phyloP scores from a whole-genome alignment of 2,329 filamentous ascomycete genomes.

The Venturia aucupariae region DNA sequence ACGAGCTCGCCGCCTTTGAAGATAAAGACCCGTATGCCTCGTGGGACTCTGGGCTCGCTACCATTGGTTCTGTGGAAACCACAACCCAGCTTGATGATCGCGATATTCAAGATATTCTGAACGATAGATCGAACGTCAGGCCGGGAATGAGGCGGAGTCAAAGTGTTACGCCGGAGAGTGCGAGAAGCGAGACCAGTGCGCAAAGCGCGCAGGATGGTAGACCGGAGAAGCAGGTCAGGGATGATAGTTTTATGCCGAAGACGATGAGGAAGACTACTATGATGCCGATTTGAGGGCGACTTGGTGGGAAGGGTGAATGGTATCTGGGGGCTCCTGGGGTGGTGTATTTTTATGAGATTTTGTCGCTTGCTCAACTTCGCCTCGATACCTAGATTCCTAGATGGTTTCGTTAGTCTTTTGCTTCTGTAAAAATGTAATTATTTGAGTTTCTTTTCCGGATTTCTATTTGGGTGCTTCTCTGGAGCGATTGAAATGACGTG shows the following conservation, averaged over 20 bases:
- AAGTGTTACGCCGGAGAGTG: background rate
- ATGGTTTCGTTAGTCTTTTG: background rate
- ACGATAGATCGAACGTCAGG: background rate
- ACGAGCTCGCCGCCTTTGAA: background rate
- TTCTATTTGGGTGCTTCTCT: background rate
- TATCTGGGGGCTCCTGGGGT: background rate
- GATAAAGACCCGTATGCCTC: background rate
- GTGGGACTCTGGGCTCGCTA: conserved; percentile 1
- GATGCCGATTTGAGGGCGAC: background rate
- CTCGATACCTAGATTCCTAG: background rate
- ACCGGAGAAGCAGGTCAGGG: background rate
- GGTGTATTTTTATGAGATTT: background rate
- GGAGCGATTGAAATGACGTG: no score
- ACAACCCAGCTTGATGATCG: background rate
- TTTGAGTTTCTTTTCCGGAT: no score
- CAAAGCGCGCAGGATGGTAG: background rate
- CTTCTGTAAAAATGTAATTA: background rate
- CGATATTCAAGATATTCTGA: background rate
- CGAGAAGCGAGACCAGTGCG: background rate
- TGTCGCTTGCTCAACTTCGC: background rate
- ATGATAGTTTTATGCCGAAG: background rate
- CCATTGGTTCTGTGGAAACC: background rate
- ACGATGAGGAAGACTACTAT: background rate
- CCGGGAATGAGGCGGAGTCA: background rate
- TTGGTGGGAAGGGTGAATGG: background rate